These are phyloP conservation scores for Conticribra guillardii DNA, from an alignment of 108 stramenopile genomes.

Conservation along the genomic window DNA sequence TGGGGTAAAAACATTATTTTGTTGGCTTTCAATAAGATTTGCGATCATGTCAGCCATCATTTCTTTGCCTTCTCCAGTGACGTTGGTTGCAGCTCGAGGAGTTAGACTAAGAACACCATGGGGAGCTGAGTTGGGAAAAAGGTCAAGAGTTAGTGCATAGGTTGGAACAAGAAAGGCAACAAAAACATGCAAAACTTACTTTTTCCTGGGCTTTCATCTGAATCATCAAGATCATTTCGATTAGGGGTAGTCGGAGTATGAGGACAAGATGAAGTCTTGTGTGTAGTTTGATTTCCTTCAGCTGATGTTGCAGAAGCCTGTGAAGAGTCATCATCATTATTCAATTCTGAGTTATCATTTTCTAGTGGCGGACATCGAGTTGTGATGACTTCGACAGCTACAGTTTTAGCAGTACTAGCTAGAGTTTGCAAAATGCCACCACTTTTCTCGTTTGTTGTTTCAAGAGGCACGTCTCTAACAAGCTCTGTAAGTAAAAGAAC, in stretches of 20 bases:
- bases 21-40: slow-evolving; percentile 33
- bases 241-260: slow-evolving; percentile 3
- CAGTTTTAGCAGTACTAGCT: too few relatives aligned
- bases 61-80: slow-evolving; percentile 47
- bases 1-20: slow-evolving; percentile 21
- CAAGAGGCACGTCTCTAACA: slow-evolving; percentile 27
- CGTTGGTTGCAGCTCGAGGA: slow-evolving; percentile 29
- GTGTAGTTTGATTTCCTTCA: neutral
- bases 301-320: slow-evolving; percentile 39
- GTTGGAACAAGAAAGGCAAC: neutral
- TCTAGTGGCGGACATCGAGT: too few relatives aligned
- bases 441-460: neutral
- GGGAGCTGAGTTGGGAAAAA: neutral
- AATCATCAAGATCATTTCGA: neutral
- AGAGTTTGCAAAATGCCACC: neutral
- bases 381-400: too few relatives aligned
- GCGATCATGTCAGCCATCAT: slow-evolving; percentile 59
- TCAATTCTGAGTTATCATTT: neutral
- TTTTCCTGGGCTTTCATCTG: slow-evolving; percentile 7
- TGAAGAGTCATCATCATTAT: slow-evolving; percentile 12
- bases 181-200: slow-evolving; percentile 22
- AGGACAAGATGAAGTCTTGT: neutral
- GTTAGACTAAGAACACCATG: slow-evolving; percentile 40
- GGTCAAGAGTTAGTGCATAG: neutral
- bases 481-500: slow-evolving; percentile 78